Percentiles rank a stretch among this genome's conserved stretches.
phyloP scores from a whole-genome alignment of 768 basidiomycete genomes.

The Mycena metata region DNA sequence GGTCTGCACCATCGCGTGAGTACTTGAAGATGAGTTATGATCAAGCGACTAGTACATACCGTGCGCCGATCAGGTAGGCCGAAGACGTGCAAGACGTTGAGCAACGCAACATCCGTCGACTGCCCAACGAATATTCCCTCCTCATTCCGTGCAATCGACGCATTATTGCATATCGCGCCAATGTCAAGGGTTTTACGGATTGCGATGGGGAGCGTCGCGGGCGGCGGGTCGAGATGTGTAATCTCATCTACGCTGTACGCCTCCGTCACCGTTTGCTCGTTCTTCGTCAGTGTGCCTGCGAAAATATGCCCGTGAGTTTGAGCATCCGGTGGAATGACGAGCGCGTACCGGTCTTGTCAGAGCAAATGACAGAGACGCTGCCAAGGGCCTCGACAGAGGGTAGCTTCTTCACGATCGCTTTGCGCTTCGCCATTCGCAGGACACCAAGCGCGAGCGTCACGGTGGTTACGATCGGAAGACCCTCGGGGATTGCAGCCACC shows the following conservation, averaged over 20 bases:
- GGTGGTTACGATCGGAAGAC: conserved; percentile 95
- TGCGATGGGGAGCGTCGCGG: conserved; percentile 70
- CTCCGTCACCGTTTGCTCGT: conserved; percentile 95
- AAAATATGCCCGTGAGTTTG: background rate
- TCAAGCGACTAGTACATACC: conserved; percentile 58
- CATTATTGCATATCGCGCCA: conserved; percentile 93
- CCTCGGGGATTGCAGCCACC: conserved; percentile 98
- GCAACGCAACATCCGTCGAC: conserved; percentile 92
- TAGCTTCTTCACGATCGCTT: conserved; percentile 97
- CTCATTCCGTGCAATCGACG: conserved; percentile 72
- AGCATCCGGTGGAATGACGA: background rate
- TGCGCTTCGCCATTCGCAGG: conserved; percentile 92
- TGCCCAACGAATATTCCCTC: conserved; percentile 86
- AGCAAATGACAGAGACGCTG: conserved; percentile 97
- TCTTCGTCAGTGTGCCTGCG: conserved; percentile 92
- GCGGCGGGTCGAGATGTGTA: conserved; percentile 71
- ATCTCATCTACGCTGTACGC: conserved; percentile 90
- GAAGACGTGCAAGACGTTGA: conserved; percentile 82
- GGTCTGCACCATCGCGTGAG: conserved; percentile 52
- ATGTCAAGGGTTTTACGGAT: conserved; percentile 83
- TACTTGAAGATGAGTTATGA: background rate
- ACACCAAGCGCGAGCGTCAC: conserved; percentile 97
- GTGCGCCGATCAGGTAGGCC: conserved; percentile 76
- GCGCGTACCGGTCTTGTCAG: conserved; percentile 90
- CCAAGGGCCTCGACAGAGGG: conserved; percentile 96